phyloP scores from a whole-genome alignment of 805 yeast species.

The Saturnispora bothae region DNA sequence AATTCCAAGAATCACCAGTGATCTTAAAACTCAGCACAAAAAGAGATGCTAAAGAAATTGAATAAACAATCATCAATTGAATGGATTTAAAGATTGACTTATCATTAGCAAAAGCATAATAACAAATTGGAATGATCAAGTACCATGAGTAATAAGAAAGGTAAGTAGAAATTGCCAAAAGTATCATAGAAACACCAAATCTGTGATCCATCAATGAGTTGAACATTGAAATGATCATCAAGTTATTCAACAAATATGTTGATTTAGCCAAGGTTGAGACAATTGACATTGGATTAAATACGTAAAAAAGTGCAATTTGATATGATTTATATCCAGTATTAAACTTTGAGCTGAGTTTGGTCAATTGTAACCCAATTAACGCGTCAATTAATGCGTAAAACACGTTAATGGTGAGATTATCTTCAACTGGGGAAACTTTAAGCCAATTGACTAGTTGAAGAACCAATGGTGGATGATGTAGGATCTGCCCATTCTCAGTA shows the following conservation, averaged over 20 bases:
- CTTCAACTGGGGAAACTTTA: slow-evolving; percentile 16
- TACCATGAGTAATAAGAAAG: slow-evolving; percentile 53
- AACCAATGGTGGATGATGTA: slow-evolving; percentile 76
- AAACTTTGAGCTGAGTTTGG: slow-evolving; percentile 36
- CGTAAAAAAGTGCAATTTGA: slow-evolving; percentile 39
- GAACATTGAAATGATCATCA: slow-evolving; percentile 40
- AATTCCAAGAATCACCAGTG: slow-evolving; percentile 30
- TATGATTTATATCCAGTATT: slow-evolving; percentile 13
- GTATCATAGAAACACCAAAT: slow-evolving; percentile 34
- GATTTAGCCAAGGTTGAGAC: slow-evolving; percentile 62
- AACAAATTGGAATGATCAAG: slow-evolving; percentile 48
- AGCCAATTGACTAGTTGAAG: slow-evolving; percentile 38
- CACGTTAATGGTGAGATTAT: slow-evolving; percentile 21
- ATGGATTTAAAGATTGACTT: slow-evolving; percentile 9
- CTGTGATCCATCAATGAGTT: slow-evolving; percentile 34
- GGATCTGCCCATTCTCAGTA: slow-evolving; percentile 59
- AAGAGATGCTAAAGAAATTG: slow-evolving; percentile 21
- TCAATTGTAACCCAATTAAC: slow-evolving; percentile 43
- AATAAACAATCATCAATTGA: slow-evolving; percentile 23
- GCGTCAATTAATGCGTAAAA: slow-evolving; percentile 54
- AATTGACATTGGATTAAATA: slow-evolving; percentile 73
- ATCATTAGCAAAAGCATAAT: slow-evolving; percentile 14
- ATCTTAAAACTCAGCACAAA: slow-evolving; percentile 30
- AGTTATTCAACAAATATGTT: slow-evolving; percentile 49
- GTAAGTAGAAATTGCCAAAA: slow-evolving; percentile 54